Percentiles rank a stretch among this genome's conserved stretches.
Conservation (phyloP, 805 yeast genomes). For the Trichomonascus vanleenenianus region DNA sequence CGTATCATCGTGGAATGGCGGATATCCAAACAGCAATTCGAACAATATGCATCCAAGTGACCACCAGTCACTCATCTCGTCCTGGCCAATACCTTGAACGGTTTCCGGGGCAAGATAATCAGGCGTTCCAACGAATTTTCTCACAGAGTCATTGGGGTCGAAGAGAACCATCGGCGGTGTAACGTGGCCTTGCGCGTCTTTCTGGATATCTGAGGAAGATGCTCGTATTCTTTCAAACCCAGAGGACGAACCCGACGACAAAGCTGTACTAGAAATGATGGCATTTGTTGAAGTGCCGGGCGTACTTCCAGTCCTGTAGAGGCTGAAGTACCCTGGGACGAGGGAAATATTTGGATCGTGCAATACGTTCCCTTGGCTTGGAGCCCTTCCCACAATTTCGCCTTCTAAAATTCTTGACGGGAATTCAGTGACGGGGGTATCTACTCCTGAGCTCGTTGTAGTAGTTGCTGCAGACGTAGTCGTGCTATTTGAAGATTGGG, state of each 20-base stretch:
- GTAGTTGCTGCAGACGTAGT: slow-evolving; percentile 3
- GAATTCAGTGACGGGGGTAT: no score
- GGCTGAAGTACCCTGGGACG: slow-evolving; percentile 23
- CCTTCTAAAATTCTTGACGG: background rate
- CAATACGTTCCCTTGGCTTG: slow-evolving; percentile 5
- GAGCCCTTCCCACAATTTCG: background rate
- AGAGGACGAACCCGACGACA: slow-evolving; percentile 3
- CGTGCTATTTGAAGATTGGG: background rate
- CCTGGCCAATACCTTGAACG: slow-evolving; percentile 74
- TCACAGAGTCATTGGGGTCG: slow-evolving; percentile 57
- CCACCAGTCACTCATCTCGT: slow-evolving; percentile 96
- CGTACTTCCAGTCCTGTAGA: slow-evolving; percentile 7
- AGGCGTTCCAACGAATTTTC: slow-evolving; percentile 91
- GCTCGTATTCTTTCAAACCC: slow-evolving; percentile 1
- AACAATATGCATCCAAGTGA: slow-evolving; percentile 92
- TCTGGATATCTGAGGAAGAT: background rate
- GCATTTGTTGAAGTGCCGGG: background rate
- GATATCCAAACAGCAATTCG: slow-evolving; percentile 86
- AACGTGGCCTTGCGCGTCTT: background rate
- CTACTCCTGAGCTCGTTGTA: background rate
- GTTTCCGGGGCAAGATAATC: slow-evolving; percentile 98
- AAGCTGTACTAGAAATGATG: slow-evolving; percentile 2
- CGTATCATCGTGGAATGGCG: slow-evolving; percentile 83
- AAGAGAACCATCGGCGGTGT: slow-evolving; percentile 35
- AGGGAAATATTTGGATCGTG: slow-evolving; percentile 23